Base-by-base conservation (phyloP, 2,329 filamentous ascomycete genomes). In the Westerdykella ornata region DNA sequence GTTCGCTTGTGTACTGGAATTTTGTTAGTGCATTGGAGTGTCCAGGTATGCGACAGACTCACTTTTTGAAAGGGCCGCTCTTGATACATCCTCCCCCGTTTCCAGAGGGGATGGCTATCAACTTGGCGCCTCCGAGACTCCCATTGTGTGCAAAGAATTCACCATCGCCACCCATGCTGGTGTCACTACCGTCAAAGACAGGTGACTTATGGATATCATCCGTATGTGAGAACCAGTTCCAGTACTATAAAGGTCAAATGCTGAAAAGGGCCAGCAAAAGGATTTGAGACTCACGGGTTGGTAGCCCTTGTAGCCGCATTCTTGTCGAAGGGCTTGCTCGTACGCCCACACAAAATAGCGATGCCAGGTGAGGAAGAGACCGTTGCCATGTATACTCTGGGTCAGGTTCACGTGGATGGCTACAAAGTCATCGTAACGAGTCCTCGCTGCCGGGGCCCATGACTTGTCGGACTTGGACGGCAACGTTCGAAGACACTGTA, bases 101-200 rank as follows among this genome's bases (percentile, higher is more conserved):
- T 2, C 67, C 68, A 3, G 60, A 56, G 30, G 65, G 60, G 28
- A 75, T 65, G 14, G 63, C 3, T 15, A 54, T 32, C 12, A 52
- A 44, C 1, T 47, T 50, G 31, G 39, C 42, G n/a, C 50, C 42
- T 34, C 51, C 52, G 3, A 50, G 46, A 13, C 48, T 59, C 6
- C 60, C 64, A n/a, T 54, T 51, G 31, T 54, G 42, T 6, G 51
- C 35, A 32, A 68, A 52, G 38, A 59, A 58, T 6, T 44, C 66
- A 3, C 71, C 72, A 48, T 74, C 69, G 9, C 72, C 71, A 4
- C 64, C 65, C 49, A 75, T 62, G 14, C 67, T 71, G 6, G 59
- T 63, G 1, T 63, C 67, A 39, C 65, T 71, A n/a, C 74, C 73
- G 45, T 76, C 71, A 45, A 74, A 75, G 39, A 76, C 57, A 9